Evolutionary conservation across 345 rosid species (phyloP).

Genomic region (Gossypium sturtianum): DNA sequence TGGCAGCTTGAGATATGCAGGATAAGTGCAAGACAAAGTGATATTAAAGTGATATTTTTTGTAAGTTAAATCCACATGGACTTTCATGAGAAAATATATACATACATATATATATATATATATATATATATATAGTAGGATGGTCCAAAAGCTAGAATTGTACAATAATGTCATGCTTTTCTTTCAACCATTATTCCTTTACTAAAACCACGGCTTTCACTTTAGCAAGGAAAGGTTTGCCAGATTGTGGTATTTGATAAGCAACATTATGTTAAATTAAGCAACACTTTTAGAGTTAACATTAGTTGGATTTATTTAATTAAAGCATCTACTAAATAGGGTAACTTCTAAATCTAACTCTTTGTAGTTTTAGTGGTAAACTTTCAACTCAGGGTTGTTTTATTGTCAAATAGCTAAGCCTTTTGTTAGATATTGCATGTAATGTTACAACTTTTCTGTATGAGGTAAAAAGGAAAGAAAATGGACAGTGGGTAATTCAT

Average conservation of each 20-base stretch:
- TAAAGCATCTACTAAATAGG: not conserved
- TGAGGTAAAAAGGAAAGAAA: conserved; percentile 23
- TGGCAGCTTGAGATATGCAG: conserved; percentile 4
- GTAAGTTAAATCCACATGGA: conserved; percentile 6
- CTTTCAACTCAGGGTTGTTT: conserved; percentile 10
- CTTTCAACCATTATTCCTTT: conserved; percentile 18
- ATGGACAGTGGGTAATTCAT: not conserved
- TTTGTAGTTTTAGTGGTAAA: conserved; percentile 11
- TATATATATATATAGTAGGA: not conserved
- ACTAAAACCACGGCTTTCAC: conserved; percentile 2
- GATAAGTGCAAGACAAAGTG: conserved; percentile 12
- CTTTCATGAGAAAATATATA: not conserved
- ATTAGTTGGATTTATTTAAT: not conserved
- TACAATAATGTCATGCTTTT: conserved; percentile 3
- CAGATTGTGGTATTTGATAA: not conserved
- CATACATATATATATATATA: too few relatives aligned
- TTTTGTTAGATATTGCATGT: conserved; percentile 19
- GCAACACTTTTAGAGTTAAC: not conserved
- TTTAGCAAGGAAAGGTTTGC: not conserved
- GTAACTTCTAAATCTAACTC: conserved; percentile 12
- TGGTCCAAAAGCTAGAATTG: conserved; percentile 16
- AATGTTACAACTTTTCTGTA: conserved; percentile 10
- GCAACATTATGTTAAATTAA: conserved; percentile 2
- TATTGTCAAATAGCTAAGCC: conserved; percentile 19
- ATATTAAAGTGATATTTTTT: not conserved